Evolutionary conservation across 306 rosid species (phyloP).

Genomic region (Lupinus albus): DNA sequence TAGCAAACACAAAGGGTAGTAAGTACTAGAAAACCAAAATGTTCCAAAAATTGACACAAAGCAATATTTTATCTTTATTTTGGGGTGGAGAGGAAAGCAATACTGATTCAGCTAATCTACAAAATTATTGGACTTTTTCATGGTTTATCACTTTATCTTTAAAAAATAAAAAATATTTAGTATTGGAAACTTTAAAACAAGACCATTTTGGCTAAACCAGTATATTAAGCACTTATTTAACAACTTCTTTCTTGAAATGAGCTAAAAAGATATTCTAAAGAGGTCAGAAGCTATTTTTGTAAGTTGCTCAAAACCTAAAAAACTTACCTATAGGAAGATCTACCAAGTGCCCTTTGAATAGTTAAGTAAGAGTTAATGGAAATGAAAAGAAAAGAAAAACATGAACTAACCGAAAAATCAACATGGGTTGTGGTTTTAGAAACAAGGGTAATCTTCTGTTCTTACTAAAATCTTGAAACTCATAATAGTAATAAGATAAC

Average conservation of each 20-base stretch:
- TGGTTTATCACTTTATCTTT: not conserved
- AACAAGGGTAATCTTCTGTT: slow-evolving; percentile 3
- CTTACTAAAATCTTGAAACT: slow-evolving; percentile 17
- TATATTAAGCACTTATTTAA: too few species aligned
- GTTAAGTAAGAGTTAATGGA: slow-evolving; percentile 7
- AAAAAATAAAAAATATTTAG: too few species aligned
- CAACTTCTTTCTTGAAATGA: too few species aligned
- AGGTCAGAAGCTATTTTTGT: too few species aligned
- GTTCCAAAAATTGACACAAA: slow-evolving; percentile 25
- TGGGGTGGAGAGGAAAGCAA: not conserved
- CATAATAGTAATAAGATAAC: not conserved
- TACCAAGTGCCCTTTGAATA: not conserved
- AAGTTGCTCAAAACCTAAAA: too few species aligned
- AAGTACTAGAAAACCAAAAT: slow-evolving; percentile 11
- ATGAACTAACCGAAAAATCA: slow-evolving; percentile 18
- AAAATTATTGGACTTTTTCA: not conserved
- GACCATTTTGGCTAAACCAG: too few species aligned
- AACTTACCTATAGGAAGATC: too few species aligned
- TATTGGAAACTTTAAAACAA: not conserved
- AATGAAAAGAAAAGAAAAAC: slow-evolving; percentile 16
- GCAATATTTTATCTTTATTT: not conserved
- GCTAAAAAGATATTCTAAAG: too few species aligned
- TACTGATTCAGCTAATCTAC: slow-evolving; percentile 13
- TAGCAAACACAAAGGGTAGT: not conserved
- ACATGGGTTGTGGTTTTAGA: slow-evolving; percentile 13